Percentiles rank a stretch among this genome's conserved stretches.
Conservation (phyloP, 371 early-diverging fungal species). For the Mortierella sp. region DNA sequence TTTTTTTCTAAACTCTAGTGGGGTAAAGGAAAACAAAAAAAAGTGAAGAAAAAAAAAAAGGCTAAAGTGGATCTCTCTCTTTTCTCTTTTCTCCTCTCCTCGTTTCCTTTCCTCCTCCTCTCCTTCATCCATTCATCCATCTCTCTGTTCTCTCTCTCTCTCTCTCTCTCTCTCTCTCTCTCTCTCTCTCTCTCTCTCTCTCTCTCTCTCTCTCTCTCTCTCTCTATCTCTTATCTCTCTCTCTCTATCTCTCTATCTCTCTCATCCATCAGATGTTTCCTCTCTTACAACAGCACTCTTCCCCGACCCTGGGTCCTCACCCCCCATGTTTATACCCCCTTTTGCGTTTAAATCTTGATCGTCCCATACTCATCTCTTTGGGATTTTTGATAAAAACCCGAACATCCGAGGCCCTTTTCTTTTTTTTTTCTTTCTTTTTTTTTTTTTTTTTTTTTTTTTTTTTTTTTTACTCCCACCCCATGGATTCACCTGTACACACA, state of each 20-base stretch:
- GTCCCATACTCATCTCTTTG: constrained; percentile 8
- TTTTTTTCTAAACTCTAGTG: no score
- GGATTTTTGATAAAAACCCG: no score
- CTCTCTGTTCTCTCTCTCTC: neutral
- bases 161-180: constrained; percentile 1
- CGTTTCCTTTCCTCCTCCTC: neutral
- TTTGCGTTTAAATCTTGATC: constrained; percentile 20
- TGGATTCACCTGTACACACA: no score
- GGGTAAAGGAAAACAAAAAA: no score
- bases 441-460: no score
- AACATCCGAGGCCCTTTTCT: no score
- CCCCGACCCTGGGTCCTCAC: no score
- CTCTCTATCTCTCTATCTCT: neutral
- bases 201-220: constrained; percentile 3
- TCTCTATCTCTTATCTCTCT: constrained; percentile 2
- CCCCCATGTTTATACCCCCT: constrained; percentile 45
- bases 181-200: constrained; percentile 3
- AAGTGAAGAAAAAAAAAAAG: no score
- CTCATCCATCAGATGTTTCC: constrained; percentile 1
- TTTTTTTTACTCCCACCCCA: no score
- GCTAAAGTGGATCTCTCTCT: constrained; percentile 3
- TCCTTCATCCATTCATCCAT: neutral
- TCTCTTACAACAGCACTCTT: neutral
- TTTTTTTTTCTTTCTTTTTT: no score
- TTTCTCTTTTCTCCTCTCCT: neutral